A percentile compares a stretch with the other conserved stretches of the same genome.
These are phyloP conservation scores for Heterobasidion irregulare DNA, from an alignment of 1,284 basidiomycete species.

Conservation along the genomic window DNA sequence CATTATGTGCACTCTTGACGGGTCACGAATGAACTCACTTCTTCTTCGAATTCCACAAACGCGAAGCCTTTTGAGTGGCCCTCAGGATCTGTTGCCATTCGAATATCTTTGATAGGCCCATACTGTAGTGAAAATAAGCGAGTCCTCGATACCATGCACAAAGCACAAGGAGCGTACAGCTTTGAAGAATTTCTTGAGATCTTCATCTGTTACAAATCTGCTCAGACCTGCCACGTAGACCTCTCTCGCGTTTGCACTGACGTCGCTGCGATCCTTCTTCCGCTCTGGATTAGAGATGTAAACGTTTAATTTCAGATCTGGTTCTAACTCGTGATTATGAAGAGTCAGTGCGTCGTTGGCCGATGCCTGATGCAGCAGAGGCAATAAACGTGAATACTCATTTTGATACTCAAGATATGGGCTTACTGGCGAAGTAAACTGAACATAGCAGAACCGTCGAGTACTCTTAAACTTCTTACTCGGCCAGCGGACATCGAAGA, in stretches of 20 bases:
- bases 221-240: conserved; percentile 81
- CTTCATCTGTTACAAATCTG: conserved; percentile 64
- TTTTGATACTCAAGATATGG: background rate
- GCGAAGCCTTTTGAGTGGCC: conserved; percentile 81
- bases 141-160: background rate
- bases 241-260: conserved; percentile 74
- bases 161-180: conserved; percentile 34
- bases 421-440: conserved; percentile 78
- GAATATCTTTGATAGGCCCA: conserved; percentile 73
- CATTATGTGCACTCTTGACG: conserved; percentile 3
- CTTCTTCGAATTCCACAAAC: conserved; percentile 85
- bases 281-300: conserved; percentile 87
- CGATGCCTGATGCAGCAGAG: conserved; percentile 36
- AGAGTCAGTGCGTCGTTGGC: conserved; percentile 76
- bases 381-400: background rate
- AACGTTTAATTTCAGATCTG: conserved; percentile 66
- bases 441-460: conserved; percentile 92
- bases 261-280: conserved; percentile 84
- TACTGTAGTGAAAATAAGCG: conserved; percentile 41
- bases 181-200: conserved; percentile 71
- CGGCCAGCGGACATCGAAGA: conserved; percentile 97
- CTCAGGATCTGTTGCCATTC: conserved; percentile 68
- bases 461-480: conserved; percentile 92
- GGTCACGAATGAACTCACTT: conserved; percentile 36
- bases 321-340: conserved; percentile 68